phyloP scores from a whole-genome alignment of 1,139 yeast species.

The Lodderomyces metapsilosis region DNA sequence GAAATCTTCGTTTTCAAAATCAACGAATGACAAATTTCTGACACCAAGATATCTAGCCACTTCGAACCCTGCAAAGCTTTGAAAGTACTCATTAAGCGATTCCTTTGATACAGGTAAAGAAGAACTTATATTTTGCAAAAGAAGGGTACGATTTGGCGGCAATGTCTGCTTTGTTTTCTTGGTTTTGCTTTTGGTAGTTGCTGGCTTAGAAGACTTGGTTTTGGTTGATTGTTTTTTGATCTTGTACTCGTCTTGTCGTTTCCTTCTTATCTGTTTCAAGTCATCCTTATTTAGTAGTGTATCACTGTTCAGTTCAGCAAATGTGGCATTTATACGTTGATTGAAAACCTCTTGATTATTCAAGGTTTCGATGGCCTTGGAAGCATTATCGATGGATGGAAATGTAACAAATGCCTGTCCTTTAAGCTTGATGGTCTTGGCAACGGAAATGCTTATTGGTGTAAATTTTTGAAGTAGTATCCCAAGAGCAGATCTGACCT shows the following conservation, averaged over 20 bases:
- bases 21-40: slow-evolving; percentile 76
- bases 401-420: slow-evolving; percentile 90
- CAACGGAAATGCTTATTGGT: slow-evolving; percentile 53
- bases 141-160: slow-evolving; percentile 70
- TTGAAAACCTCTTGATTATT: slow-evolving; percentile 50
- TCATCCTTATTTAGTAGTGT: slow-evolving; percentile 20
- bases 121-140: slow-evolving; percentile 58
- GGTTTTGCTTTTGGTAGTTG: background rate
- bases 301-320: slow-evolving; percentile 31
- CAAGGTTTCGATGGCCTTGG: slow-evolving; percentile 43
- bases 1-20: slow-evolving; percentile 54
- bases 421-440: slow-evolving; percentile 59
- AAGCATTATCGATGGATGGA: slow-evolving; percentile 42
- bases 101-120: slow-evolving; percentile 27
- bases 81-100: slow-evolving; percentile 45
- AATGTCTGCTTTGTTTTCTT: slow-evolving; percentile 19
- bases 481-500: slow-evolving; percentile 45
- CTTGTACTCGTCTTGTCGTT: slow-evolving; percentile 18
- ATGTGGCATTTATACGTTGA: slow-evolving; percentile 47
- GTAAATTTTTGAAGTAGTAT: slow-evolving; percentile 49
- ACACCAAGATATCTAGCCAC: slow-evolving; percentile 67
- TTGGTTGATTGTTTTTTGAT: slow-evolving; percentile 2
- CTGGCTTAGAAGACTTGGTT: background rate
- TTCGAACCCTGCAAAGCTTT: slow-evolving; percentile 53
- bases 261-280: slow-evolving; percentile 16